phyloP scores from a whole-genome alignment of 2,329 filamentous ascomycete genomes.

The Fusarium secorum region DNA sequence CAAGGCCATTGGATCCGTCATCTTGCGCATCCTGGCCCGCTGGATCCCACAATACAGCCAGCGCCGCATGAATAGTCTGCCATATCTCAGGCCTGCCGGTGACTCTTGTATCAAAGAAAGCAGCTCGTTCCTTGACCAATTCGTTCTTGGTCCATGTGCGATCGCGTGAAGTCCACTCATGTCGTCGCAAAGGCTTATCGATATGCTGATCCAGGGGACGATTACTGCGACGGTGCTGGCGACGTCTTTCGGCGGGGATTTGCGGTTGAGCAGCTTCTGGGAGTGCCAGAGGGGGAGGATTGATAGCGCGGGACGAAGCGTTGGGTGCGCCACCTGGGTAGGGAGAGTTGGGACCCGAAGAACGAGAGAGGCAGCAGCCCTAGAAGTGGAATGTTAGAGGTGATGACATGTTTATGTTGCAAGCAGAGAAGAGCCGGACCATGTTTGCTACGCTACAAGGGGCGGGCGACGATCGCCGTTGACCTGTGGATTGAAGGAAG shows the following conservation, averaged over 20 bases:
- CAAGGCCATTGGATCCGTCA: slow-evolving; percentile 54
- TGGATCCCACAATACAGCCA: slow-evolving; percentile 71
- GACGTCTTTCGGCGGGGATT: slow-evolving; percentile 42
- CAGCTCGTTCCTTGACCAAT: slow-evolving; percentile 74
- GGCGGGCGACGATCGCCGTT: slow-evolving; percentile 14
- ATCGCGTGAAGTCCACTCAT: slow-evolving; percentile 70
- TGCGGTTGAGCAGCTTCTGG: slow-evolving; percentile 39
- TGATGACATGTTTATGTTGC: background rate
- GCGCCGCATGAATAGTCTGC: slow-evolving; percentile 74
- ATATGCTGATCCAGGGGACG: slow-evolving; percentile 68
- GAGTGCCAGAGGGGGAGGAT: slow-evolving; percentile 49
- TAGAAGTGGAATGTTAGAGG: slow-evolving; percentile 28
- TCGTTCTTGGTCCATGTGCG: slow-evolving; percentile 74
- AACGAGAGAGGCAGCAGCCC: slow-evolving; percentile 67
- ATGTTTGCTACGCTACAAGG: slow-evolving; percentile 26
- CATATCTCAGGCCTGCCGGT: slow-evolving; percentile 81
- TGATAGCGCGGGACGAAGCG: slow-evolving; percentile 63
- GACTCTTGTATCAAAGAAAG: slow-evolving; percentile 92
- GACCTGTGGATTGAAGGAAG: slow-evolving; percentile 18
- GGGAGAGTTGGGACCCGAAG: slow-evolving; percentile 61
- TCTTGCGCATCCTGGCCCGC: slow-evolving; percentile 50
- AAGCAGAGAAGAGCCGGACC: slow-evolving; percentile 17
- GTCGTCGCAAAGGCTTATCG: slow-evolving; percentile 72
- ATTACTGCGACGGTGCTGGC: slow-evolving; percentile 45
- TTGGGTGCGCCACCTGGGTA: slow-evolving; percentile 60